Evolutionary conservation across 805 yeast species (phyloP), one percentile per base, ranked within the genome.

Genomic region (Hanseniaspora occidentalis): DNA sequence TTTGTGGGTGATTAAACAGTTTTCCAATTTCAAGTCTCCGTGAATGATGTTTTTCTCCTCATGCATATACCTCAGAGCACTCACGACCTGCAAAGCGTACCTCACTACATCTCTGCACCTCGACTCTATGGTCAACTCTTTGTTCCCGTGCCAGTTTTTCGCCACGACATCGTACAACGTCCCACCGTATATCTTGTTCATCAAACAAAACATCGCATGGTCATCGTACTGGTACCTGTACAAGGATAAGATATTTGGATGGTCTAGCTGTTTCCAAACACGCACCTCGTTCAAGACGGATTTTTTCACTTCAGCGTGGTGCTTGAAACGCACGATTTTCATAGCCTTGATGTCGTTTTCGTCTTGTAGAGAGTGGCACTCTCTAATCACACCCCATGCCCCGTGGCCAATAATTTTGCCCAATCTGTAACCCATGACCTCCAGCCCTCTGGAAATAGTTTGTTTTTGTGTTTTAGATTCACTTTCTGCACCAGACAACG

Each of bases 301-400:
- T 14, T 66, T 62, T 39, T 73, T 70, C 7, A 78, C 76, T 45
- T 59, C 60, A 18, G 66, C 69, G 58, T 65, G 68, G 48, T 67
- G 68, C 37, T 50, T 55, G 21, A 77, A 76, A 37, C 73, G 69
- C 6, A 75, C 71, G 34, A 74, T 69, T 54, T 82, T 82, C 47
- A 81, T 73, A 1, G 92, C 94, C 45, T 62, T 48, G 13, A 56
- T 56, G 34, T 59, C 60, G 6, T 45, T 49, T 19, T 53, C 53
- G n/a, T 39, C 44, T 2, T 14, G 10, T 4, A 17, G 22, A n/a
- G 41, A 31, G 18, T 34, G 57, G 46, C 89, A 82, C 54, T 82
- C 89, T 43, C 94, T 64, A 9, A 86, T 79, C 22, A 79, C 70
- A 9, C 95, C 94, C 81, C 92, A 88, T 0, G 95, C 94, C 11